Evolutionary conservation across 371 early-diverging fungal genomes (phyloP), one percentile per base, ranked within the genome.

Genomic region (Actinomortierella wolfii): DNA sequence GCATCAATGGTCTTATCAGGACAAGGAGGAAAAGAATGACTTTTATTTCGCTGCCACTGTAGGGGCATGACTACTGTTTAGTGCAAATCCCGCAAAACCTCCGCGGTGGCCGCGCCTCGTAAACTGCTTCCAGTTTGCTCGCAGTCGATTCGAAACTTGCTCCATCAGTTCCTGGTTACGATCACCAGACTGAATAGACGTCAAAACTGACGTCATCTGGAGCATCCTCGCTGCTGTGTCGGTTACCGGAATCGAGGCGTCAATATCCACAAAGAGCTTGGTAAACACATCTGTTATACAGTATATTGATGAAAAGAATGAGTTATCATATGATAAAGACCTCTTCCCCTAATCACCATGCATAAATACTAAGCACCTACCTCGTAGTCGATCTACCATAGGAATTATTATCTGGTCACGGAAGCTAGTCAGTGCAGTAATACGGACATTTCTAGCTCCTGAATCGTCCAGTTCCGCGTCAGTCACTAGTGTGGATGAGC

Each of bases 171-270:
- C 67, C 55, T 86, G 84, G 45, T 84, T 81, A 18, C 78, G 80
- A 28, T 78, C 78, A 3, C 63, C 67, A 9, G 78, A 78, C 3
- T 84, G 83, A 20, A 85, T 79, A 39, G 86, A 85, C 1, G 86
- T 84, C 24, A 87, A 55, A 8, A 91, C 66, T 3, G 85, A 85
- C 3, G 89, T 88, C 93, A 92, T 92, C 63, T 92, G 93, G 18
- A 90, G 67, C 84, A 89, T 83, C 43, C 89, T 85, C 23, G 89
- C 79, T 8, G 89, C 88, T 7, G 88, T 86, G 20, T 91, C 91
- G 15, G 85, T 81, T 13, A 87, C 84, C 18, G 86, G 87, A 45
- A 86, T 85, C 8, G 86, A 87, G 2, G 85, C 83, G 47, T 88
- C 87, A 62, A 90, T 82, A 45, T 89, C 90, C 42, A 80, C 78